Evolutionary conservation across 495 filamentous ascomycete species (phyloP).

Genomic region (Neurospora africana): DNA sequence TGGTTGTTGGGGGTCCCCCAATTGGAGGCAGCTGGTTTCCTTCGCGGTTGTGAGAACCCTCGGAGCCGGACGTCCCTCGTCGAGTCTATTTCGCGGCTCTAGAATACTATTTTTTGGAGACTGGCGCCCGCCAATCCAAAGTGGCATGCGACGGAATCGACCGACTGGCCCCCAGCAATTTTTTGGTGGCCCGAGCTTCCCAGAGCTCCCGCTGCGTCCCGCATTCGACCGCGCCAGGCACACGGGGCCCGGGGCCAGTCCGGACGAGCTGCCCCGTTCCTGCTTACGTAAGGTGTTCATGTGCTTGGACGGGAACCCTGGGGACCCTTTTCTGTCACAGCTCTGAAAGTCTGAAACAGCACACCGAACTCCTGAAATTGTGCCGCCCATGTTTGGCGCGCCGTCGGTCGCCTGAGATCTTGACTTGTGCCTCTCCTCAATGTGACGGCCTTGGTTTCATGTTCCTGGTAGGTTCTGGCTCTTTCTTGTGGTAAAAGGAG

Average conservation of each 20-base stretch:
- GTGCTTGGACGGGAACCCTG: too few relatives aligned
- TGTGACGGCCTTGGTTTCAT: slow-evolving; percentile 22
- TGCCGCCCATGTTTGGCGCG: neutral
- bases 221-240: neutral
- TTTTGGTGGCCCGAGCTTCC: slow-evolving; percentile 7
- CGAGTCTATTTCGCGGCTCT: neutral
- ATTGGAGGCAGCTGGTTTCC: neutral
- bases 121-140: neutral
- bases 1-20: neutral
- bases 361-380: slow-evolving; percentile 16
- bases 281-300: neutral
- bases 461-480: neutral
- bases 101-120: neutral
- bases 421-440: slow-evolving; percentile 2
- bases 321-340: neutral
- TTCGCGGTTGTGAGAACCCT: neutral
- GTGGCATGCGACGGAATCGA: neutral
- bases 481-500: neutral
- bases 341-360: neutral
- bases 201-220: neutral
- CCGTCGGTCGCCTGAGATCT: neutral
- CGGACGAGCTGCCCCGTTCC: neutral
- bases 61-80: neutral
- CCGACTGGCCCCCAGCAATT: slow-evolving; percentile 2
- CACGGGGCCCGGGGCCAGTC: neutral